Evolutionary conservation across 345 rosid genomes (phyloP).

Genomic region (Syzygium grande): DNA sequence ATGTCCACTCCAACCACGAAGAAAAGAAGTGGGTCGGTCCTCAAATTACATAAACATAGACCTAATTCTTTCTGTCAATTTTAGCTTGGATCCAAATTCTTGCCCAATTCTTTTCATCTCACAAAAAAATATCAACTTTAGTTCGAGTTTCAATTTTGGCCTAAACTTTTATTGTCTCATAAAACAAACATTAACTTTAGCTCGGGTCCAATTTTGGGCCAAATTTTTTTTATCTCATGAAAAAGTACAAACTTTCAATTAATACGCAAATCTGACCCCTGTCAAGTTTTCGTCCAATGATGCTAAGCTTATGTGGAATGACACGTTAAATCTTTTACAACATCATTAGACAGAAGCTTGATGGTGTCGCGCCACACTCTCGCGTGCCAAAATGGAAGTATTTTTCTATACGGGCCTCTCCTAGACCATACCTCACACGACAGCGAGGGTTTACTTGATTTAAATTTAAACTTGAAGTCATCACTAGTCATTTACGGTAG

Average conservation of each 20-base stretch:
- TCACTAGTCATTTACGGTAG: no score
- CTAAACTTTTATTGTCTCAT: not conserved
- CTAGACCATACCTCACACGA: no score
- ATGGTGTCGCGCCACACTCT: no score
- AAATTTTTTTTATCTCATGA: not conserved
- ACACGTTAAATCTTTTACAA: accelerated
- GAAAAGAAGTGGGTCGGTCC: not conserved
- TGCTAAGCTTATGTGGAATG: accelerated
- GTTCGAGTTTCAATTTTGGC: not conserved
- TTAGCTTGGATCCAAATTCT: not conserved
- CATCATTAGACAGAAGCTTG: not conserved
- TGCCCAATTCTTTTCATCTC: not conserved
- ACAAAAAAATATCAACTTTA: not conserved
- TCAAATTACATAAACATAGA: not conserved
- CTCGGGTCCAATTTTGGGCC: not conserved
- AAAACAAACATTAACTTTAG: accelerated
- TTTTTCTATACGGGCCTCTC: no score
- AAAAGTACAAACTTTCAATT: not conserved
- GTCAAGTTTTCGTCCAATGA: accelerated
- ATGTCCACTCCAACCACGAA: not conserved
- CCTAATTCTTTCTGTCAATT: not conserved
- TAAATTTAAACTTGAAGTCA: no score
- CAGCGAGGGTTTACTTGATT: no score
- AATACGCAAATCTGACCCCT: accelerated
- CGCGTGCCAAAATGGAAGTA: no score